These are phyloP conservation scores for Paramecium sexaurelia DNA, from an alignment of 73 alveolate genomes.

Conservation along the genomic window DNA sequence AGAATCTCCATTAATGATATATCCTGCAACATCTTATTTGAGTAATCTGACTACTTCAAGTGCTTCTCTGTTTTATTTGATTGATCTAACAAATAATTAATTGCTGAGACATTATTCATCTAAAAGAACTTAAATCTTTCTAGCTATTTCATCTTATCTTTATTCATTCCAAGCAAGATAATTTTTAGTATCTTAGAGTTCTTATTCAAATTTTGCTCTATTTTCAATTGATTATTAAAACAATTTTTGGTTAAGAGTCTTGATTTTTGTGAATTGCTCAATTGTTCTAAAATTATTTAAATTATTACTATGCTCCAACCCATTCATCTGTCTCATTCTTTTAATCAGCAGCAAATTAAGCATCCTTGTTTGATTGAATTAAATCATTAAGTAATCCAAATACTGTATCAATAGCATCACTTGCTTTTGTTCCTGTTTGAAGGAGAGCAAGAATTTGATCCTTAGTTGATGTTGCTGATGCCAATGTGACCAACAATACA, in stretches of 20 bases:
- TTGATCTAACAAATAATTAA: slow-evolving; percentile 31
- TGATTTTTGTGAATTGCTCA: slow-evolving; percentile 39
- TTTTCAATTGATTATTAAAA: slow-evolving; percentile 29
- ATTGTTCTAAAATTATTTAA: background rate
- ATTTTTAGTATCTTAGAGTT: slow-evolving; percentile 21
- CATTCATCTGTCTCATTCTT: slow-evolving; percentile 57
- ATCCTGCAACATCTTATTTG: slow-evolving; percentile 60
- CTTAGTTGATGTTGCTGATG: slow-evolving; percentile 53
- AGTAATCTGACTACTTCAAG: slow-evolving; percentile 9
- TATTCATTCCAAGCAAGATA: slow-evolving; percentile 45
- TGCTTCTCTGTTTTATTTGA: slow-evolving; percentile 25
- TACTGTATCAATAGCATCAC: slow-evolving; percentile 61
- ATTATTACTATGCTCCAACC: slow-evolving; percentile 23
- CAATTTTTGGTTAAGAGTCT: slow-evolving; percentile 6
- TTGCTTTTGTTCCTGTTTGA: slow-evolving; percentile 46
- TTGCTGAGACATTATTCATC: slow-evolving; percentile 36
- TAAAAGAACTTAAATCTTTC: background rate
- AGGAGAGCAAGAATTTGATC: slow-evolving; percentile 46
- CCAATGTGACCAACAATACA: slow-evolving; percentile 6
- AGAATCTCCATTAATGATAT: slow-evolving; percentile 36
- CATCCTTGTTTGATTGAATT: slow-evolving; percentile 41
- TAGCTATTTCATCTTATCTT: slow-evolving; percentile 29
- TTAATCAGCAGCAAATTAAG: slow-evolving; percentile 54
- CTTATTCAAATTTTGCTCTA: slow-evolving; percentile 30
- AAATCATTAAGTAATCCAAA: slow-evolving; percentile 36